These are phyloP conservation scores for Aspergillus vadensis DNA, from an alignment of 2,329 filamentous ascomycete species.

Conservation along the genomic window DNA sequence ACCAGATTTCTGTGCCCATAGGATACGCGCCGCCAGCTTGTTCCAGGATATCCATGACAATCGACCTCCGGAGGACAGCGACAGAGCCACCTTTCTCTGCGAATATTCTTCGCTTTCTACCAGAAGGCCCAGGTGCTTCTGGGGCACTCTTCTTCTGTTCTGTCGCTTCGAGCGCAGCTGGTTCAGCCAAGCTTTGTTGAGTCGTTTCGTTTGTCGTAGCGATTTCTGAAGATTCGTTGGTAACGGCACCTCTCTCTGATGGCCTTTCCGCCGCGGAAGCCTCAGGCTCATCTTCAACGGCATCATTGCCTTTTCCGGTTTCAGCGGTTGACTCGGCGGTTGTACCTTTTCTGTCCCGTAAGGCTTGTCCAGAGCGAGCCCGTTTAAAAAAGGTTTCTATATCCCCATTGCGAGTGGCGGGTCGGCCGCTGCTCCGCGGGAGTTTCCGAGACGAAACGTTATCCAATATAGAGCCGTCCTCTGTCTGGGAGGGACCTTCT, in stretches of 20 bases:
- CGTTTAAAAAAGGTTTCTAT: slow-evolving; percentile 19
- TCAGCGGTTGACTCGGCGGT: neutral
- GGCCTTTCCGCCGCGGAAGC: neutral
- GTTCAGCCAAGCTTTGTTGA: neutral
- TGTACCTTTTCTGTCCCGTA: neutral
- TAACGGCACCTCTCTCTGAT: neutral
- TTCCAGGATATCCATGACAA: slow-evolving; percentile 58
- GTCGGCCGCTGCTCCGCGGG: neutral
- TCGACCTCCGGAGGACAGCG: slow-evolving; percentile 48
- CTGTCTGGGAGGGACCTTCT: neutral
- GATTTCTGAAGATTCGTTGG: neutral
- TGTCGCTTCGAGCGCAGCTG: neutral
- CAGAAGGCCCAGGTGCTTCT: neutral
- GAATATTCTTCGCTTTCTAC: neutral
- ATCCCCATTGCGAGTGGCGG: neutral
- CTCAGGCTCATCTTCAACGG: neutral
- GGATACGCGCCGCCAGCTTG: slow-evolving; percentile 59
- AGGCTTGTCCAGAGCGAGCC: slow-evolving; percentile 7
- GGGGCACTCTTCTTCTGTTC: neutral
- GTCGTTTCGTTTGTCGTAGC: too few species aligned
- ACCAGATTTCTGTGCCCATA: slow-evolving; percentile 56
- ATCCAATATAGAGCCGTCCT: neutral
- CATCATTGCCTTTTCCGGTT: neutral
- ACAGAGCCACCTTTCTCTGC: slow-evolving; percentile 46
- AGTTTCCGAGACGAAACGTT: neutral